Base-by-base conservation (phyloP, 495 filamentous ascomycete genomes). In the Podospora appendiculata region DNA sequence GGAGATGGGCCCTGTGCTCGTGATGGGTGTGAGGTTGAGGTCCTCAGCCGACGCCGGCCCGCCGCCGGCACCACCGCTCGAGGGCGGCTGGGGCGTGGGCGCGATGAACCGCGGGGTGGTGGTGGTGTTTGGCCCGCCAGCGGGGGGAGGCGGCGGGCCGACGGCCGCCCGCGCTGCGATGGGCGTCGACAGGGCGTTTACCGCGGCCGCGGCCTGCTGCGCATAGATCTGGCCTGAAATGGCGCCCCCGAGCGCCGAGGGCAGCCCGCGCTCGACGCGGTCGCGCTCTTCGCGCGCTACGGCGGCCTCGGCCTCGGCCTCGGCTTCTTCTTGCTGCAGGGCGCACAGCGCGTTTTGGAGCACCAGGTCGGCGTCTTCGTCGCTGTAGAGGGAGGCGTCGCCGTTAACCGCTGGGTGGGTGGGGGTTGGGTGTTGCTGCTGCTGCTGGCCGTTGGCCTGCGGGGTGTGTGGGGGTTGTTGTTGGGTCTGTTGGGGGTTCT, bases 341-440 rank as follows among this genome's bases (percentile, higher is more conserved):
- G 65, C 65, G 32, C 68, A 70, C 14, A 78, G 62, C 18, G 74
- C 74, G 49, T 76, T 76, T 48, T 75, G 74, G 0, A 78, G 65
- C 13, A 75, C 72, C 1, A 75, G 66, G 16, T 78, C 74, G 11
- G 74, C 71, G 49, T 78, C 74, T n/a, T 76, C 71, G 16, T 66
- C 67, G 32, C 57, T 59, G 56, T 66, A 65, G 36, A 66, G 45
- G 33, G 55, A 39, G 10, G 48, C 44, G 35, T 59, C 63, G 55
- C 57, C 44, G 60, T 50, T 35, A 55, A 45, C 11, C 44, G 40
- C 45, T 42, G 42, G 39, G 44, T 45, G 12, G 33, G n/a, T 11
- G 10, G n/a, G 16, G 25, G 2, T 5, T 25, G 48, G 40, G 11
- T 17, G 48, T 8, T 38, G 34, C 6, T 42, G 45, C 32, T 51